Conservation (phyloP, 805 yeast genomes). For the Cyberlindnera nakhonratchasimensis region DNA sequence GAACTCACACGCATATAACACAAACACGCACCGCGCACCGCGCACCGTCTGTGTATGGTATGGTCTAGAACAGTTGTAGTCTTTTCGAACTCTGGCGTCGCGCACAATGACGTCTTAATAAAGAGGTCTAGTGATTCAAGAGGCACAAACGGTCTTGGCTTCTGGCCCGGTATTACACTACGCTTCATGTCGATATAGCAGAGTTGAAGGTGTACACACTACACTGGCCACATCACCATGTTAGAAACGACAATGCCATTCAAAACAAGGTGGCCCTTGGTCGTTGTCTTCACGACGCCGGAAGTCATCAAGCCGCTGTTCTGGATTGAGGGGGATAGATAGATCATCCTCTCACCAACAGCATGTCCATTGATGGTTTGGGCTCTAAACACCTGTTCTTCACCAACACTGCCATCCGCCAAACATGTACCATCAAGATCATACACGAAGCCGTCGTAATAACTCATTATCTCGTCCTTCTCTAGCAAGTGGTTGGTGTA, state of each 20-base stretch:
- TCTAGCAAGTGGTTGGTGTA: conserved; percentile 28
- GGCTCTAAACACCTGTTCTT: conserved; percentile 20
- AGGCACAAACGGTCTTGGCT: too few species aligned
- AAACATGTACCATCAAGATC: conserved; percentile 13
- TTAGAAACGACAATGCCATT: conserved; percentile 14
- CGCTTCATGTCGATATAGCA: too few species aligned
- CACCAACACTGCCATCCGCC: conserved; percentile 8
- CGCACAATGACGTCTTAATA: too few species aligned
- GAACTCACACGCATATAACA: too few species aligned
- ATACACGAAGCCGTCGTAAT: conserved; percentile 5
- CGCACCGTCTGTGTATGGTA: too few species aligned
- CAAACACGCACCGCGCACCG: too few species aligned
- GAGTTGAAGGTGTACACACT: too few species aligned
- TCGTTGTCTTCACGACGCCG: conserved; percentile 7
- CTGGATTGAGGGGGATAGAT: conserved; percentile 7
- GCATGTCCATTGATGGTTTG: conserved; percentile 23
- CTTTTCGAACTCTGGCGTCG: too few species aligned
- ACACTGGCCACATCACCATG: conserved; percentile 9
- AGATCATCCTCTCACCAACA: conserved; percentile 13
- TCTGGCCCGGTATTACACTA: too few species aligned
- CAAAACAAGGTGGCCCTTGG: conserved; percentile 8
- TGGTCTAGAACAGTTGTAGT: too few species aligned
- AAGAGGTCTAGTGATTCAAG: too few species aligned
- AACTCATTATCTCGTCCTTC: background rate
- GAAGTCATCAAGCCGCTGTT: background rate